A percentile compares a stretch with the other conserved stretches of the same genome.
These are phyloP conservation scores for Tetrapyrgos nigripes DNA, from an alignment of 1,284 basidiomycete genomes.

Conservation along the genomic window DNA sequence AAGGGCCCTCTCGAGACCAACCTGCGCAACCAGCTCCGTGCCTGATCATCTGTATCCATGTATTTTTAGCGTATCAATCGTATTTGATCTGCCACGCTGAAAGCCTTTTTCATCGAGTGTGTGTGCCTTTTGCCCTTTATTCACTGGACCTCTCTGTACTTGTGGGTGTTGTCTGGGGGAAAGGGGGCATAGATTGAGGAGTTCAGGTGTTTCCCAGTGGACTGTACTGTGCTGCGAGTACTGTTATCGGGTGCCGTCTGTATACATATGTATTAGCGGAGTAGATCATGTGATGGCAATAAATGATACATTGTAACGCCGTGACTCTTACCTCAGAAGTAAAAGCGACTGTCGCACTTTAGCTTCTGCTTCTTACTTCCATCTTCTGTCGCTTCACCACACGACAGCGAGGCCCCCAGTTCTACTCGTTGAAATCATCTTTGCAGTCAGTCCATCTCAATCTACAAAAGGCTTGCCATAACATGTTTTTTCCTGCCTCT, in stretches of 20 bases:
- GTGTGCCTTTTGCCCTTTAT: conserved; percentile 53
- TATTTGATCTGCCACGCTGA: neutral
- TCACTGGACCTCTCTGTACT: conserved; percentile 73
- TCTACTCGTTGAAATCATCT: too few relatives aligned
- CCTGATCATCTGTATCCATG: conserved; percentile 45
- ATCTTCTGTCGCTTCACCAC: too few relatives aligned
- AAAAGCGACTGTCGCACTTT: neutral
- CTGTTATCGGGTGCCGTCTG: neutral
- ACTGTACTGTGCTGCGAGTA: conserved; percentile 1
- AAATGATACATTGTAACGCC: too few relatives aligned
- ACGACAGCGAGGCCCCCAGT: too few relatives aligned
- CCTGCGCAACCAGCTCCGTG: conserved; percentile 84
- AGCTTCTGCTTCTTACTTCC: neutral
- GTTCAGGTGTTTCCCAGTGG: neutral
- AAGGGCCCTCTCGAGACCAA: conserved; percentile 87
- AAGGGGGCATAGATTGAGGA: conserved; percentile 72
- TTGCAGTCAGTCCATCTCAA: too few relatives aligned
- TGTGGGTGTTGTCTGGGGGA: conserved; percentile 81
- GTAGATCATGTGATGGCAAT: neutral
- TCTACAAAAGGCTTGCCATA: neutral
- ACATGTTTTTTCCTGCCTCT: neutral
- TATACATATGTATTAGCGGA: conserved; percentile 2
- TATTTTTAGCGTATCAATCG: conserved; percentile 12
- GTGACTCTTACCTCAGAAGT: neutral
- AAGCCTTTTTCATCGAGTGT: neutral